Percentiles rank a stretch among this genome's conserved stretches.
Evolutionary conservation across 78 protist species (phyloP).

Genomic region (Pigoraptor vietnamica): DNA sequence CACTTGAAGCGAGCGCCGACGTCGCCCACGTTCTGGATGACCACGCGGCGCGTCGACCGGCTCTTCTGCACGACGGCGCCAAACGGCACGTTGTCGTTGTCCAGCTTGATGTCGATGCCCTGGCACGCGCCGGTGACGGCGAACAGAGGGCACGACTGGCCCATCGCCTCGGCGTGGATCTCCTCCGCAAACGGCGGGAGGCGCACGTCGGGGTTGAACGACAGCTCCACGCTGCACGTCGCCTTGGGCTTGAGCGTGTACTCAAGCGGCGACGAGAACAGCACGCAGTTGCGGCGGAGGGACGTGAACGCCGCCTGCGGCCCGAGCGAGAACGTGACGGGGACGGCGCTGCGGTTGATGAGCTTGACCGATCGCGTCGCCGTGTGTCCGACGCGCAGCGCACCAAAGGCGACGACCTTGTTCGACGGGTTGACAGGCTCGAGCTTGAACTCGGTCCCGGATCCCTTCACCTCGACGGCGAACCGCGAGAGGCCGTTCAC

Average conservation of each 20-base stretch:
- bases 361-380: constrained; percentile 5
- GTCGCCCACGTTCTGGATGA: constrained; percentile 70
- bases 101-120: constrained; percentile 58
- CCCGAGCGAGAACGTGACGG: constrained; percentile 11
- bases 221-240: neutral
- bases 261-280: neutral
- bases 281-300: neutral
- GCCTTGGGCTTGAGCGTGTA: constrained; percentile 33
- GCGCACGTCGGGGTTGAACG: constrained; percentile 35
- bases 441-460: constrained; percentile 29
- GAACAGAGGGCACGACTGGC: constrained; percentile 19
- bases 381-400: constrained; percentile 9
- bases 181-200: constrained; percentile 21
- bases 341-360: constrained; percentile 20
- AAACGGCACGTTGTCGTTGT: constrained; percentile 36
- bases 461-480: constrained; percentile 34
- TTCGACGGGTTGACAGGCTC: constrained; percentile 23
- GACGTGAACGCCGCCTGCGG: neutral
- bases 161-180: neutral
- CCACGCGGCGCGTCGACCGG: constrained; percentile 11
- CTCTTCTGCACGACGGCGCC: constrained; percentile 49
- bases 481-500: constrained; percentile 50
- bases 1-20: constrained; percentile 37
- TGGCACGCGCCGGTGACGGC: constrained; percentile 46
- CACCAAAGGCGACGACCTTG: constrained; percentile 22